These are phyloP conservation scores for Russula sp. DNA, from an alignment of 768 basidiomycete species.

Conservation along the genomic window DNA sequence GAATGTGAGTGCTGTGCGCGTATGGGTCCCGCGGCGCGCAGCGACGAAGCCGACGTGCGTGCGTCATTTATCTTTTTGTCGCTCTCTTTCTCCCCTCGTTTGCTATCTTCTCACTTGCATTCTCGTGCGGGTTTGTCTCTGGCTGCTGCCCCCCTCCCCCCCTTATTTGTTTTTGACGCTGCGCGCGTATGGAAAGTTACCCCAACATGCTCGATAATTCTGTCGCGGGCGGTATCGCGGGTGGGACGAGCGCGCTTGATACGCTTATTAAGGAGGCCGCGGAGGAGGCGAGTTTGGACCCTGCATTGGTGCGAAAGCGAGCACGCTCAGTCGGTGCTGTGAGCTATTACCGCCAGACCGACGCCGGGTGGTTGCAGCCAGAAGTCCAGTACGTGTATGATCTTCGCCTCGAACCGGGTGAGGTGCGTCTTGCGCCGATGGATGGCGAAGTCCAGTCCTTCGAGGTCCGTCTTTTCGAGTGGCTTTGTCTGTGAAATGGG, in stretches of 20 bases:
- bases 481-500: not conserved
- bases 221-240: conserved; percentile 87
- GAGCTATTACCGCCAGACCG: conserved; percentile 72
- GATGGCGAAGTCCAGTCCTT: conserved; percentile 97
- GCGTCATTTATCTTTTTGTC: not conserved
- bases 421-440: conserved; percentile 59
- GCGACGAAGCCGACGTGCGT: conserved; percentile 84
- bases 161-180: not conserved
- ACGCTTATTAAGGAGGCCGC: conserved; percentile 83
- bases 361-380: conserved; percentile 75
- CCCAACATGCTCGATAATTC: conserved; percentile 86
- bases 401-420: conserved; percentile 52
- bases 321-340: conserved; percentile 58
- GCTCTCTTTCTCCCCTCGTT: not conserved
- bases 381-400: conserved; percentile 90
- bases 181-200: conserved; percentile 41
- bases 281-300: conserved; percentile 84
- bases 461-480: conserved; percentile 43
- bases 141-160: too few relatives aligned
- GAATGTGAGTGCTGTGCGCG: conserved; percentile 34
- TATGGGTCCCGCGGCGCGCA: conserved; percentile 88
- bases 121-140: not conserved
- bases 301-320: conserved; percentile 51
- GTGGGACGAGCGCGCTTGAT: conserved; percentile 65
- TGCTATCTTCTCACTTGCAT: not conserved